Base-by-base conservation (phyloP, 78 protist species). In the Acrasis kona region DNA sequence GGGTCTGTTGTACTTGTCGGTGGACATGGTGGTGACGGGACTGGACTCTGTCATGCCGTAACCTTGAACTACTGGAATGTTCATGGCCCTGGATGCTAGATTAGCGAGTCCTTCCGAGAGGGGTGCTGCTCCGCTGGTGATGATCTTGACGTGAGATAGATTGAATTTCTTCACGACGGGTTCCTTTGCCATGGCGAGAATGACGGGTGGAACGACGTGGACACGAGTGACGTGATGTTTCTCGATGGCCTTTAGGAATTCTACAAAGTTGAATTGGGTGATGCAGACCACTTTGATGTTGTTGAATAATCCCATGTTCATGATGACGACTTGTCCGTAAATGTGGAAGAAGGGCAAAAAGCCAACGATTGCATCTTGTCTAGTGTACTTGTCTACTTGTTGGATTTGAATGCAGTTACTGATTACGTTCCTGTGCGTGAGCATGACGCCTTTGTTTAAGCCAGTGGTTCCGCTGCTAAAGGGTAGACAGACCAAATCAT, bases 121-220 rank as follows among this genome's bases (percentile, higher is more conserved):
- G 5, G 96, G 94, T 2, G 96, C 96, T 0, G 96, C 96, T 29
- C 88, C 96, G 27, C 79, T 36, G 19, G 77, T 50, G 36, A 92
- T 31, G 1, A 7, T 0, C 10, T 84, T 34, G 41, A 93, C 34
- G 29, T 78, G 35, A 36, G 75, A 65, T 27, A 87, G 71, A 42
- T 89, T 72, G 67, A 28, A 75, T 71, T 80, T 80, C 35, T 82
- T 88, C 31, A 85, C 80, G 3, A 81, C 1, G 28, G 97, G 95
- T 35, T 77, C 71, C 78, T 93, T 93, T 35, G 92, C 92, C 38
- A 93, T 82, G 32, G 78, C 41, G 10, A 93, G 27, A 5, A 58
- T 82, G 0, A 93, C 38, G 4, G 97, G 97, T 9, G 97, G 97
- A 5, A 77, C 97, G 31, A 89, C 41, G 40, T 65, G 71, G 28